Base-by-base conservation (phyloP, 805 yeast species). In the Priceomyces medius region DNA sequence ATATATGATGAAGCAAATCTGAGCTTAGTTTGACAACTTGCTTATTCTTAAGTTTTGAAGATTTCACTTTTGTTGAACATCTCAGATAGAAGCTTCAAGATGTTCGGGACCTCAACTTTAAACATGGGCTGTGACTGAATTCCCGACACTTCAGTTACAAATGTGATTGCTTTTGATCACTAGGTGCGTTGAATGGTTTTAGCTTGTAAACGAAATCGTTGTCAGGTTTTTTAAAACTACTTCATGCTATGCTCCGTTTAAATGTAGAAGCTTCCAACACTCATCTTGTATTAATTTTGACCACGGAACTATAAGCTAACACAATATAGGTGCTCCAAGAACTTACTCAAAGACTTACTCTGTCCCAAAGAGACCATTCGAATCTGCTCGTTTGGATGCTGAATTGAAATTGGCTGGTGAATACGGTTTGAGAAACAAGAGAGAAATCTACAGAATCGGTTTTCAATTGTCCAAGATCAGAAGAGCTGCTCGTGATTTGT, bases 401-500 rank as follows among this genome's bases (percentile, higher is more conserved):
- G 99, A 93, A 80, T 87, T 93, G 76, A 91, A 93, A 80, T 87
- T 93, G 71, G 97, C 95, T 70, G 99, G 99, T 83, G 98, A 93
- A 79, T 90, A 78, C 86, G 99, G 99, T 84, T 85, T 93, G 73
- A 91, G 89, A 82, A 93, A 93, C 97, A 93, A 93, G 91, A 88
- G 95, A 75, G 99, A 93, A 80, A 88, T 93, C 76, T 93, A 93
- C 95, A 89, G 99, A 86, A 90, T 93, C 74, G 95, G 95, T 75
- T 88, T 86, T 84, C 98, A 93, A 81, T 87, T 93, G 70, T 93
- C 99, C 55, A 93, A 93, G 85, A 91, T 93, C 73, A 90, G 99
- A 82, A 89, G 99, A 82, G 99, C 99, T 75, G 99, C 99, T 71
- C 96, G 99, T 86, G 98, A 93, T 71, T 81, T 93, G 68, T 85